phyloP scores from a whole-genome alignment of 1,139 yeast genomes.

The Yarrowia galli region DNA sequence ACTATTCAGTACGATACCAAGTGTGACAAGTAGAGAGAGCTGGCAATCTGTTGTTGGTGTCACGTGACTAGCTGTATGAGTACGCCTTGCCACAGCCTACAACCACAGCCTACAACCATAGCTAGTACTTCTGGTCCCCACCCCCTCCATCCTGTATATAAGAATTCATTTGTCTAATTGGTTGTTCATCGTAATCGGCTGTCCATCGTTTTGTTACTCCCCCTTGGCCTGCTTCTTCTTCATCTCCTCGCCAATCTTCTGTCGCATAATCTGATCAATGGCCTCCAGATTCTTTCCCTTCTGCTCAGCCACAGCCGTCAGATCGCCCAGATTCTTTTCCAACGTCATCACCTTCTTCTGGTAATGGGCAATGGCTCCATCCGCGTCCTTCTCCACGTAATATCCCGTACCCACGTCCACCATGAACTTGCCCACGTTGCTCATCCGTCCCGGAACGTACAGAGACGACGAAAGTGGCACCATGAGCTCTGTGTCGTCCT shows the following conservation, averaged over 20 bases:
- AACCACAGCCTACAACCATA: too few species aligned
- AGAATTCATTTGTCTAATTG: too few species aligned
- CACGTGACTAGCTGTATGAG: too few species aligned
- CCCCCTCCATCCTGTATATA: neutral
- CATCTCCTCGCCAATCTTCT: conserved; percentile 39
- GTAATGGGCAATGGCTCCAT: conserved; percentile 76
- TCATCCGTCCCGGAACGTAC: conserved; percentile 83
- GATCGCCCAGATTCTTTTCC: conserved; percentile 72
- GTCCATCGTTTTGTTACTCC: neutral
- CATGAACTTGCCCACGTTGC: conserved; percentile 70
- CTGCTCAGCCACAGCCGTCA: conserved; percentile 67
- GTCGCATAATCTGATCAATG: conserved; percentile 48
- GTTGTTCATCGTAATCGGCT: neutral
- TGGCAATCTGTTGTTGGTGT: too few species aligned
- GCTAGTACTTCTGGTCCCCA: too few species aligned
- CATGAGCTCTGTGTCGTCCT: conserved; percentile 58
- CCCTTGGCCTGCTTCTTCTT: conserved; percentile 39
- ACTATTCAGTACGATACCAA: conserved; percentile 76
- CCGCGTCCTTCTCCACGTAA: conserved; percentile 77
- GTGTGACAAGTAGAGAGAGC: conserved; percentile 10
- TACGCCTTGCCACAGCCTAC: too few species aligned
- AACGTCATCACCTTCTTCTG: conserved; percentile 75
- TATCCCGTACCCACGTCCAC: conserved; percentile 98
- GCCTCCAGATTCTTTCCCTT: conserved; percentile 49
- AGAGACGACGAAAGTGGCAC: conserved; percentile 90